phyloP scores from a whole-genome alignment of 2,329 filamentous ascomycete genomes.

The Pseudocercospora fuligena region DNA sequence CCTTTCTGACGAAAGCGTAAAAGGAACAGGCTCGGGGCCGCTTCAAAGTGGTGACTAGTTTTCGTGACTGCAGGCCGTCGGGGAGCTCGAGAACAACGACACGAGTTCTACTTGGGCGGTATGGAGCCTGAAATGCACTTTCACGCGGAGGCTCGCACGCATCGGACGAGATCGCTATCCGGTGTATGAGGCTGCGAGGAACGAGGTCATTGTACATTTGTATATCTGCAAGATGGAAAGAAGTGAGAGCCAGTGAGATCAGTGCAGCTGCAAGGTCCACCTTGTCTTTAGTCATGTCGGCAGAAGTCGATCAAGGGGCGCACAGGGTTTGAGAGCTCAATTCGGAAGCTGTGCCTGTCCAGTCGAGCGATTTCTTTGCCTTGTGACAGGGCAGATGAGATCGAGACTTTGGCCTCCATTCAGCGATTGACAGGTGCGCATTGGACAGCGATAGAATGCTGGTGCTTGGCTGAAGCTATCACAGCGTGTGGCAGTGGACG shows the following conservation, averaged over 20 bases:
- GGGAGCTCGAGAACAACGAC: neutral
- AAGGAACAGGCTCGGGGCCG: conserved; percentile 5
- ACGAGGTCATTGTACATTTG: neutral
- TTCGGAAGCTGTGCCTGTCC: neutral
- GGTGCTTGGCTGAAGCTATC: neutral
- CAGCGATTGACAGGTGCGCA: neutral
- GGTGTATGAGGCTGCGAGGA: neutral
- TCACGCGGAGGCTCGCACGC: neutral
- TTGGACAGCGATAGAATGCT: neutral
- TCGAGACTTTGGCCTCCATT: neutral
- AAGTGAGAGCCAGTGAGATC: neutral
- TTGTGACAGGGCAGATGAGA: conserved; percentile 1
- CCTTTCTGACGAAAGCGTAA: neutral
- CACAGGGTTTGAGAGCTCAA: neutral
- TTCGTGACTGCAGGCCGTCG: neutral
- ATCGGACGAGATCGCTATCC: neutral
- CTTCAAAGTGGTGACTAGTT: neutral
- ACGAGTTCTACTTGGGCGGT: neutral
- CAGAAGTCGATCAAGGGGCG: neutral
- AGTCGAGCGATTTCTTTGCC: neutral
- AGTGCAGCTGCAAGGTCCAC: neutral
- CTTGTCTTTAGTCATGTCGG: conserved; percentile 1
- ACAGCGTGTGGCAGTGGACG: neutral
- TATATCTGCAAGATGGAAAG: neutral
- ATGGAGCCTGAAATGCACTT: neutral